Percentiles rank a stretch among this genome's conserved stretches.
Evolutionary conservation across 148 eudicot species (phyloP).

Genomic region (Gaultheria prostrata): DNA sequence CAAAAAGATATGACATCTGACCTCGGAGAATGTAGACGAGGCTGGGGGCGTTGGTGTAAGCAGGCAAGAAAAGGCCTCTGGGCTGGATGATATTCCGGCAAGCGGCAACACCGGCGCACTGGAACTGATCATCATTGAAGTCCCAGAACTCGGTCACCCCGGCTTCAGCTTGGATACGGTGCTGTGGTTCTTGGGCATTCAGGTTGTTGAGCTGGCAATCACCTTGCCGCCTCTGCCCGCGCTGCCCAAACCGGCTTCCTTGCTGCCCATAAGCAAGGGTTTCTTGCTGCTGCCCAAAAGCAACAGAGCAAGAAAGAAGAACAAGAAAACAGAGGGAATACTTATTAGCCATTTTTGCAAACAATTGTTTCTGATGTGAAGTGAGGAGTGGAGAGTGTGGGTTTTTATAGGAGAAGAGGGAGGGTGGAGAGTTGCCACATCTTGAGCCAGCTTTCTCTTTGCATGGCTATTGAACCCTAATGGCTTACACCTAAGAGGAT

Average conservation of each 20-base stretch:
- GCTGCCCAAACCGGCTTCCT: constrained; percentile 12
- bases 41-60: constrained; percentile 48
- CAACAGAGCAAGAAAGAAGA: constrained; percentile 33
- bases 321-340: constrained; percentile 28
- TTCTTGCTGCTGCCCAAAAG: constrained; percentile 20
- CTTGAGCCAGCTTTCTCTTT: constrained; percentile 38
- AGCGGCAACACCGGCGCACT: constrained; percentile 64
- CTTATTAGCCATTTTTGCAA: constrained; percentile 44
- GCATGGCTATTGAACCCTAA: constrained; percentile 35
- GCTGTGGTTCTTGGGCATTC: constrained; percentile 54
- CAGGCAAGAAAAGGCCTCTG: constrained; percentile 68
- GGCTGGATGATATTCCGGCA: constrained; percentile 47
- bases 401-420: constrained; percentile 37
- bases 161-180: constrained; percentile 13
- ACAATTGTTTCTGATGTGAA: not conserved
- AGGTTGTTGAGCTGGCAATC: constrained; percentile 53
- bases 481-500: constrained; percentile 38
- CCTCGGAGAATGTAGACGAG: constrained; percentile 58
- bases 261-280: constrained; percentile 25
- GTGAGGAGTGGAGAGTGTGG: constrained; percentile 37
- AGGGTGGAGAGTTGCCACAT: constrained; percentile 35
- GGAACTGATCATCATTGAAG: constrained; percentile 44
- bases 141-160: constrained; percentile 75
- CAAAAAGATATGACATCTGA: constrained; percentile 6
- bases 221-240: constrained; percentile 28